Evolutionary conservation across 2,329 filamentous ascomycete genomes (phyloP), one percentile per base, ranked within the genome.

Genomic region (Reticulascus tulasneorum): DNA sequence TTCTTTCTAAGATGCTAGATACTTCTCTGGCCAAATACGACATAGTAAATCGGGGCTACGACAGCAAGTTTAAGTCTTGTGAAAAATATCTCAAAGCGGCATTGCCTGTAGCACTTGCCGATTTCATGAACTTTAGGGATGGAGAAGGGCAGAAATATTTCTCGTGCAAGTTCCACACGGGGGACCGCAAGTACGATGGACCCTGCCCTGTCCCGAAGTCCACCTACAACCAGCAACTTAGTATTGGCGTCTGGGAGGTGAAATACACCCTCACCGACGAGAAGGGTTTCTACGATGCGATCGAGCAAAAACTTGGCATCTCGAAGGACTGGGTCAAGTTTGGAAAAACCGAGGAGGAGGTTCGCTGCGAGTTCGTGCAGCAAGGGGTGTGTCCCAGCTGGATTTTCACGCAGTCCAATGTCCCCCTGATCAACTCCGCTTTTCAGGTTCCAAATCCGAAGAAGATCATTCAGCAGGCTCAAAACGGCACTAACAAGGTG

Each of bases 371-470:
- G 7, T 18, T 18, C 27, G 26, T 30, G 26, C 26, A 29, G 7
- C 23, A 37, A 26, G 25, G n/a, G 5, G 33, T 12, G 3, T 19
- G 9, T n/a, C 31, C 28, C 27, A 12, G 15, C 17, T 18, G 12
- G 9, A 30, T n/a, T 27, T 13, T 29, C 24, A 23, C 24, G 10
- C 13, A 25, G 13, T 13, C 15, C n/a, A 31, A 18, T n/a, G 11
- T 15, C 7, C 30, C 3, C 17, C 10, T 20, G 11, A 13, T 29
- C n/a, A 33, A 29, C 24, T 13, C 23, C 24, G 20, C 22, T 9
- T 29, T 38, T 26, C 26, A 33, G 13, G 29, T 38, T 9, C 19
- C 36, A 15, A 18, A 38, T 11, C 36, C 36, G 12, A 38, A 38
- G 11, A 26, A 34, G 10, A 38, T 38, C 20, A 34, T 38, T 31